Percentiles rank a stretch among this genome's conserved stretches.
phyloP scores from a whole-genome alignment of 345 rosid species.

The Sonneratia alba region DNA sequence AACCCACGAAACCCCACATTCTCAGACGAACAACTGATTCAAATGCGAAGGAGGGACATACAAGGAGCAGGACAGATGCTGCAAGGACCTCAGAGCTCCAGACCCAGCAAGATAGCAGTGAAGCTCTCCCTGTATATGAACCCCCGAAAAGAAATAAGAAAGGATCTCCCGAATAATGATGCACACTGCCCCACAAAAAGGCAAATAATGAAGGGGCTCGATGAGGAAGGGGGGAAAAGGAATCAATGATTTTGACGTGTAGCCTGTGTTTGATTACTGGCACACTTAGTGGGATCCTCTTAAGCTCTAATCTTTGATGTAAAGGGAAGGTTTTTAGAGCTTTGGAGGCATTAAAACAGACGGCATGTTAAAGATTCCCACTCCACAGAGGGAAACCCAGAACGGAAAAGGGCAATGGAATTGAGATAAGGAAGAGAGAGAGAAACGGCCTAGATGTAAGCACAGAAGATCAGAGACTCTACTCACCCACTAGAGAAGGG shows the following conservation, averaged over 20 bases:
- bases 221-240: not conserved
- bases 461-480: too few relatives aligned
- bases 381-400: not conserved
- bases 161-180: not conserved
- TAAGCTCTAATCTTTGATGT: conserved; percentile 5
- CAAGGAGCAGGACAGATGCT: conserved; percentile 3
- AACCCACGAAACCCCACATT: conserved; percentile 26
- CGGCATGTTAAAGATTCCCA: conserved; percentile 11
- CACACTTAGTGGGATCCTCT: conserved; percentile 28
- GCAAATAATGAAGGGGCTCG: conserved; percentile 5
- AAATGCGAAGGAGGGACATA: not conserved
- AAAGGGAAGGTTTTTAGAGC: conserved; percentile 10
- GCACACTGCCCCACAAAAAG: conserved; percentile 10
- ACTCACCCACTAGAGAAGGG: too few relatives aligned
- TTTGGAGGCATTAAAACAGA: conserved; percentile 8
- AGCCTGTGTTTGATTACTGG: conserved; percentile 12
- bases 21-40: conserved; percentile 7
- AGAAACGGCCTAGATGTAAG: too few relatives aligned
- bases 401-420: not conserved
- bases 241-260: too few relatives aligned
- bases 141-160: conserved; percentile 7
- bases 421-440: conserved; percentile 2
- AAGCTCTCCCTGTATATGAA: conserved; percentile 5
- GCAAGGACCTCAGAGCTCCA: conserved; percentile 11
- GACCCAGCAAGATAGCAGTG: conserved; percentile 13